These are phyloP conservation scores for Xerocomellus dryophilus DNA, from an alignment of 768 basidiomycete species.

Conservation along the genomic window DNA sequence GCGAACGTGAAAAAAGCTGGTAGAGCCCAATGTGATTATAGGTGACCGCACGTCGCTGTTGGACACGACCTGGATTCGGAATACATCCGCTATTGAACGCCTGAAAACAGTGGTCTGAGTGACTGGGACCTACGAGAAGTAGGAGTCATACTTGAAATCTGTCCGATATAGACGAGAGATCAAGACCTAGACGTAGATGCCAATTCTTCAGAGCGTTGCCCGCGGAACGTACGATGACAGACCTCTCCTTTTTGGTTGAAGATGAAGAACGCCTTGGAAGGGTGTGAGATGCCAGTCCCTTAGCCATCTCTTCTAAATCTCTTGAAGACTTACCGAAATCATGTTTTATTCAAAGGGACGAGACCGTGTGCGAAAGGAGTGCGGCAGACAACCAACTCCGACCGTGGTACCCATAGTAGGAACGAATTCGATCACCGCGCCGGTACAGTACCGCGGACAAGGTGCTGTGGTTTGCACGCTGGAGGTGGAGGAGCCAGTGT, in stretches of 20 bases:
- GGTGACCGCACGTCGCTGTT: slow-evolving; percentile 96
- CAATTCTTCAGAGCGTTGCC: background rate
- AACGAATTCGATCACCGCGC: too few species aligned
- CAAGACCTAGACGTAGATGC: slow-evolving; percentile 59
- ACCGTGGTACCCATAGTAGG: slow-evolving; percentile 26
- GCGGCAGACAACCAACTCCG: background rate
- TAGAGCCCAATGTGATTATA: slow-evolving; percentile 95
- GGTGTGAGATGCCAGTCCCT: background rate
- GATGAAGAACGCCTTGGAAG: slow-evolving; percentile 90
- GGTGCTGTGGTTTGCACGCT: too few species aligned
- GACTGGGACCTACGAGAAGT: background rate
- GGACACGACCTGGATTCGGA: slow-evolving; percentile 97
- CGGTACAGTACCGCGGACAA: too few species aligned
- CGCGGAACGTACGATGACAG: slow-evolving; percentile 18
- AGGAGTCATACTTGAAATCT: slow-evolving; percentile 81
- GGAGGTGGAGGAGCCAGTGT: too few species aligned
- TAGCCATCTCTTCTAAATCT: background rate
- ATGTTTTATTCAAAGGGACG: slow-evolving; percentile 26
- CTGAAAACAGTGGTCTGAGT: slow-evolving; percentile 38
- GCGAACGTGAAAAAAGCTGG: slow-evolving; percentile 97
- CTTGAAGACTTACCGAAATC: slow-evolving; percentile 43
- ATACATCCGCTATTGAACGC: slow-evolving; percentile 95
- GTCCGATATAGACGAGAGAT: slow-evolving; percentile 95
- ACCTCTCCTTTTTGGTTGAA: slow-evolving; percentile 99
- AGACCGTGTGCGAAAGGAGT: slow-evolving; percentile 3